Conservation (phyloP, 2,329 filamentous ascomycete genomes). For the Berkeleyomyces basicola region DNA sequence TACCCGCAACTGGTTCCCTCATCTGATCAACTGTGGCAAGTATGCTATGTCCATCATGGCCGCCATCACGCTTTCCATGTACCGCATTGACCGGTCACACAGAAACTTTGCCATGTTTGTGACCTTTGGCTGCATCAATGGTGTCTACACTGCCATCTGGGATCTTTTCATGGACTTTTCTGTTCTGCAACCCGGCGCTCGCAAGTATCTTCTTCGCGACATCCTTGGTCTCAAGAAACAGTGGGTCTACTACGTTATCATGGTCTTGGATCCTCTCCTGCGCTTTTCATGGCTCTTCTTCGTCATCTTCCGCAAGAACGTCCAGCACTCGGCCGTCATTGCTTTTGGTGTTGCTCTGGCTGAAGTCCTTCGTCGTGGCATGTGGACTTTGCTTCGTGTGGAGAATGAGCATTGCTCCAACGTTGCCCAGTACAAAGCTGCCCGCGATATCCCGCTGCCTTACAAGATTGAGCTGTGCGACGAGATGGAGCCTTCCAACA, state of each 20-base stretch:
- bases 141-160: slow-evolving; percentile 73
- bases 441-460: slow-evolving; percentile 70
- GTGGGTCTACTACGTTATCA: slow-evolving; percentile 77
- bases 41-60: slow-evolving; percentile 72
- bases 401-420: slow-evolving; percentile 97
- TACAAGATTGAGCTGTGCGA: slow-evolving; percentile 42
- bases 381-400: slow-evolving; percentile 87
- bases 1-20: slow-evolving; percentile 75
- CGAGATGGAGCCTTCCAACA: slow-evolving; percentile 7
- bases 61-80: slow-evolving; percentile 64
- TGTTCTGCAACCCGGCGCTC: slow-evolving; percentile 60
- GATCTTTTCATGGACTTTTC: slow-evolving; percentile 95
- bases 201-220: slow-evolving; percentile 53
- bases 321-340: slow-evolving; percentile 67
- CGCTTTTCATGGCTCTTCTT: slow-evolving; percentile 94
- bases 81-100: slow-evolving; percentile 50
- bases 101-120: slow-evolving; percentile 56
- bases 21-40: slow-evolving; percentile 83
- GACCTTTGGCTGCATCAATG: slow-evolving; percentile 63
- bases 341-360: slow-evolving; percentile 65
- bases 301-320: slow-evolving; percentile 60
- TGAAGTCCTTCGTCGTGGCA: slow-evolving; percentile 68
- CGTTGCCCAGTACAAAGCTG: slow-evolving; percentile 77
- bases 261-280: slow-evolving; percentile 66
- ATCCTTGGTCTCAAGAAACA: slow-evolving; percentile 61